Base-by-base conservation (phyloP, 805 yeast species). In the Pichia manshurica region DNA sequence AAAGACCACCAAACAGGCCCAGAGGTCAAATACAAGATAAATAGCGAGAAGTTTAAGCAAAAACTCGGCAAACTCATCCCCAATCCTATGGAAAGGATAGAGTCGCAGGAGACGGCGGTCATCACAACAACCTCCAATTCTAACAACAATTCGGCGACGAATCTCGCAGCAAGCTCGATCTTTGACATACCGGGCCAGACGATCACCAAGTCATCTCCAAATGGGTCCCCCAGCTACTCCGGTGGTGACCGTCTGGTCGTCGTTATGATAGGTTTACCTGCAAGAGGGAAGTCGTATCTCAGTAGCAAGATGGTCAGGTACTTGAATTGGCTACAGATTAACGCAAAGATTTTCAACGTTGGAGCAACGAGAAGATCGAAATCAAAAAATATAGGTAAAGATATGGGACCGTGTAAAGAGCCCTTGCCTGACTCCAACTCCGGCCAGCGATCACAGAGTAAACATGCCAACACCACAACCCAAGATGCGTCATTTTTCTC, bases 181-280 rank as follows among this genome's bases (percentile, higher is more conserved):
- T 74, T 90, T 41, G 95, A 89, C 61, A 86, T 91, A 6, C 96
- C 97, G 0, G 97, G 97, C 1, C 84, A 88, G 52, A 89, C 52
- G 10, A 23, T 38, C 23, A 82, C 90, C 1, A 81, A 85, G 51
- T 77, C 78, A 3, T 79, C 89, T 0, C 93, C 95, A 0, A 91
- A 87, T 61, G 87, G 87, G 4, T 69, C 71, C 29, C 78, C 79
- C 31, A 79, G 81, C 1, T 33, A 39, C n/a, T 55, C 56, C 16
- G 70, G 75, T 57, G 55, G 69, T 44, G 96, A 88, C 13, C 85
- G 88, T 60, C 73, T 91, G 45, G 95, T 91, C 15, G 87, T 91
- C 50, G 95, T 93, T 17, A 91, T 91, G 98, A 96, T 91, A 15
- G 99, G 99, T 0, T 65, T 84, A 13, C 98, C 98, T 0, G 97